phyloP scores from a whole-genome alignment of 257 asterid species.

The Lavandula angustifolia region DNA sequence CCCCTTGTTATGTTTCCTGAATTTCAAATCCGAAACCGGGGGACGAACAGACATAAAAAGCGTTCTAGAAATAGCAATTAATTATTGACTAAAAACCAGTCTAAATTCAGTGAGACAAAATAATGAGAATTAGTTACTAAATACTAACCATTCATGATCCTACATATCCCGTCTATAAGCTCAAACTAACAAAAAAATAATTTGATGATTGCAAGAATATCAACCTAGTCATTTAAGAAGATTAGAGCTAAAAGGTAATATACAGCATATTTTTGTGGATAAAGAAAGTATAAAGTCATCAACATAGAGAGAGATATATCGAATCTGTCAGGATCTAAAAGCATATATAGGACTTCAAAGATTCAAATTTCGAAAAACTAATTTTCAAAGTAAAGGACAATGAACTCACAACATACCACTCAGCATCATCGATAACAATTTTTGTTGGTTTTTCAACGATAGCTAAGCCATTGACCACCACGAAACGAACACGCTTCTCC shows the following conservation, averaged over 20 bases:
- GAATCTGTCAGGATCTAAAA: conserved; percentile 5
- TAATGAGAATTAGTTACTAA: not conserved
- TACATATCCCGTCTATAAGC: not conserved
- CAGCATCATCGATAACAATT: conserved; percentile 70
- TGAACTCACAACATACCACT: conserved; percentile 61
- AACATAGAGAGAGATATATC: not conserved
- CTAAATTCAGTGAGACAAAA: not conserved
- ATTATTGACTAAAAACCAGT: not conserved
- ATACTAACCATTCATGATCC: not conserved
- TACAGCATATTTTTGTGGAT: conserved; percentile 12
- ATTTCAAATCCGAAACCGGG: not conserved
- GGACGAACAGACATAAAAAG: no score
- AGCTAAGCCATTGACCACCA: conserved; percentile 90
- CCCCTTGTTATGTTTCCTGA: not conserved
- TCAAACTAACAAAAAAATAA: conserved; percentile 20
- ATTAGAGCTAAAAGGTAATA: conserved; percentile 7
- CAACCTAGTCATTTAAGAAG: conserved; percentile 20
- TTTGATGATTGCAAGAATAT: conserved; percentile 11
- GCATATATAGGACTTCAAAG: conserved; percentile 21
- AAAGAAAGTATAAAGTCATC: not conserved
- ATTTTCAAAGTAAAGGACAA: conserved; percentile 19
- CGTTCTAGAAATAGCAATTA: no score
- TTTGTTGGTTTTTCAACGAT: conserved; percentile 82
- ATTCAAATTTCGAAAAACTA: conserved; percentile 15
- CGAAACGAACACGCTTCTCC: conserved; percentile 97